phyloP scores from a whole-genome alignment of 228 moss, liverwort and hornwort genomes.

The Sphagnum magellanicum region DNA sequence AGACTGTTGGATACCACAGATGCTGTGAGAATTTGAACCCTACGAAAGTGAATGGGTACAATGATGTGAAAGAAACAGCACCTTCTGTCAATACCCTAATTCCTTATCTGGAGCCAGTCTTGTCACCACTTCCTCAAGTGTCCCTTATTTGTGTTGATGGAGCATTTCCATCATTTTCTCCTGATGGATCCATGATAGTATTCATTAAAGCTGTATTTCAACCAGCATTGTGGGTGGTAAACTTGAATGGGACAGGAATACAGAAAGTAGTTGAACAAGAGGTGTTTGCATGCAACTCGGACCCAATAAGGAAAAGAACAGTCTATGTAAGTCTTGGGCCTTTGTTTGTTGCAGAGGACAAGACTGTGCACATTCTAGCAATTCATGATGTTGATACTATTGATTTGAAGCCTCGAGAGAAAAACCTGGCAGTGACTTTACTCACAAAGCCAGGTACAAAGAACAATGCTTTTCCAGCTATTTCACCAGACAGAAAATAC shows the following conservation, averaged over 20 bases:
- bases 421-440: conserved; percentile 4
- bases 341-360: background rate
- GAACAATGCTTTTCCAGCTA: conserved; percentile 38
- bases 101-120: conserved; percentile 20
- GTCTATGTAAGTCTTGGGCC: conserved; percentile 17
- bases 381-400: conserved; percentile 17
- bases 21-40: background rate
- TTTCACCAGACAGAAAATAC: conserved; percentile 38
- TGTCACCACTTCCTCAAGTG: conserved; percentile 10
- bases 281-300: conserved; percentile 26
- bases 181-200: conserved; percentile 31
- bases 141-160: conserved; percentile 29
- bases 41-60: background rate
- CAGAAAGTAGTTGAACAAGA: conserved; percentile 8
- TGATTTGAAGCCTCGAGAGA: background rate
- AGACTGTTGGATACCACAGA: conserved; percentile 4
- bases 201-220: background rate
- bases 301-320: conserved; percentile 18
- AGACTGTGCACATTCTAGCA: conserved; percentile 23
- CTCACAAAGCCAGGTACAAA: conserved; percentile 17
- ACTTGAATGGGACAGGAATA: conserved; percentile 12
- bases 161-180: conserved; percentile 26
- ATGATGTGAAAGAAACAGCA: background rate
- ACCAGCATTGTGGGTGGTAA: conserved; percentile 10
- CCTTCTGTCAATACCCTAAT: conserved; percentile 1